Base-by-base conservation (phyloP, 768 basidiomycete species). In the Rhizopogon salebrosus region DNA sequence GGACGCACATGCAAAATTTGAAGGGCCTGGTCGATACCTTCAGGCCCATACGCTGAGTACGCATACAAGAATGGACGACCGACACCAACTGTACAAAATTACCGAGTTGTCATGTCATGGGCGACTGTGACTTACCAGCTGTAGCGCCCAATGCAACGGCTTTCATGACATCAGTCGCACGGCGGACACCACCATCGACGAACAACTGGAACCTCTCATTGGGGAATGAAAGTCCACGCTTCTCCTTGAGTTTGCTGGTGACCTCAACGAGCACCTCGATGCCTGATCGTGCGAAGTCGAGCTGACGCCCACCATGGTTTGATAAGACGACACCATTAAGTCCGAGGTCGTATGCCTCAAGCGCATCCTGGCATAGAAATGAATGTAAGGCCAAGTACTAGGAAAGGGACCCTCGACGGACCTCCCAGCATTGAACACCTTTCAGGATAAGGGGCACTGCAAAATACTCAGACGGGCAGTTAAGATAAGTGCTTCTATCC, bases 51-150 rank as follows among this genome's bases (percentile, higher is more conserved):
- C 0, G 87, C 74, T 3, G 84, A 91, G 72, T 85, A 92, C 0
- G 90, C 84, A 66, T 91, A 92, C 40, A 92, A 61, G 73, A 92
- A 90, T 5, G 89, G 88, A 27, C 92, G 78, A 10, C 90, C 90
- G 35, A 92, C 71, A 22, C 89, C 88, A 37, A 91, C 85, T 46
- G 31, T 3, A 77, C 49, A 10, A 31, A 9, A 26, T 22, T 9
- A 23, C 20, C 16, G 8, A 22, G 20, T 8, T 5, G 29, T 22
- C 6, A 16, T 9, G 1, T 16, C 31, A 46, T 22, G 2, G 14
- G 10, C 8, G 11, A 13, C 8, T 20, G 13, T 22, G 13, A 22
- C 31, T 46, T 46, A 46, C 45, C 45, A 4, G 65, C 77, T 48
- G 79, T 70, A 5, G 80, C 80, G 11, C 80, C 80, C 20, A 82